These are phyloP conservation scores for Fraxinus sp. DNA, from an alignment of 305 asterid species.

Conservation along the genomic window DNA sequence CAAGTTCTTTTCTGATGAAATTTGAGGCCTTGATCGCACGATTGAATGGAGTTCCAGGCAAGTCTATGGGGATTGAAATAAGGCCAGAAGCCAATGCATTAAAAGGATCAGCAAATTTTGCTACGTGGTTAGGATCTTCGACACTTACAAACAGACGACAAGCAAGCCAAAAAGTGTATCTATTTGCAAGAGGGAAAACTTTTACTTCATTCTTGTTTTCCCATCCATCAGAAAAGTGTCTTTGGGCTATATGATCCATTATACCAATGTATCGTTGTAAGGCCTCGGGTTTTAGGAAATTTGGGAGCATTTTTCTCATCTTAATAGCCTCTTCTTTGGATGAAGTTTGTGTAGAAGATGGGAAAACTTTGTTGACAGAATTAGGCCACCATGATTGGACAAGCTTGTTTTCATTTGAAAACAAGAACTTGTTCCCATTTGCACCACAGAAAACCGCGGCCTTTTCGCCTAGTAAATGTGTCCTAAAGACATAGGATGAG, in stretches of 20 bases:
- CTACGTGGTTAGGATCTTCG: slow-evolving; percentile 36
- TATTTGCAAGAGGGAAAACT: slow-evolving; percentile 37
- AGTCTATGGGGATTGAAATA: slow-evolving; percentile 41
- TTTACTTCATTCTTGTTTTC: slow-evolving; percentile 29
- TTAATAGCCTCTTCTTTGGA: slow-evolving; percentile 35
- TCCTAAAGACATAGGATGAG: slow-evolving; percentile 43
- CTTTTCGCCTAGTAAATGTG: slow-evolving; percentile 36
- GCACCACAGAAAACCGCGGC: slow-evolving; percentile 43
- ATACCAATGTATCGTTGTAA: slow-evolving; percentile 40
- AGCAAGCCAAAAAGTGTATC: slow-evolving; percentile 41
- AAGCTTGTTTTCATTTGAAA: slow-evolving; percentile 47
- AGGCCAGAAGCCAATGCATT: slow-evolving; percentile 37
- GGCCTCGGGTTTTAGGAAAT: slow-evolving; percentile 43
- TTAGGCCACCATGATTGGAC: slow-evolving; percentile 44
- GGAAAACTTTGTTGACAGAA: slow-evolving; percentile 42
- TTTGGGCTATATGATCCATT: slow-evolving; percentile 42
- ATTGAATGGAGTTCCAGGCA: slow-evolving; percentile 41
- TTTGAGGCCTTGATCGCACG: slow-evolving; percentile 41
- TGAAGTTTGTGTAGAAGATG: slow-evolving; percentile 35
- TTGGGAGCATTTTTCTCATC: slow-evolving; percentile 44
- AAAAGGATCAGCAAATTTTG: slow-evolving; percentile 34
- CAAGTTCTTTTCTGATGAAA: slow-evolving; percentile 32
- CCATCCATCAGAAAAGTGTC: slow-evolving; percentile 40
- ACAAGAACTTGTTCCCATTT: slow-evolving; percentile 35
- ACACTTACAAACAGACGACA: slow-evolving; percentile 40